phyloP scores from a whole-genome alignment of 2,329 filamentous ascomycete genomes.

The Meredithiella fracta region DNA sequence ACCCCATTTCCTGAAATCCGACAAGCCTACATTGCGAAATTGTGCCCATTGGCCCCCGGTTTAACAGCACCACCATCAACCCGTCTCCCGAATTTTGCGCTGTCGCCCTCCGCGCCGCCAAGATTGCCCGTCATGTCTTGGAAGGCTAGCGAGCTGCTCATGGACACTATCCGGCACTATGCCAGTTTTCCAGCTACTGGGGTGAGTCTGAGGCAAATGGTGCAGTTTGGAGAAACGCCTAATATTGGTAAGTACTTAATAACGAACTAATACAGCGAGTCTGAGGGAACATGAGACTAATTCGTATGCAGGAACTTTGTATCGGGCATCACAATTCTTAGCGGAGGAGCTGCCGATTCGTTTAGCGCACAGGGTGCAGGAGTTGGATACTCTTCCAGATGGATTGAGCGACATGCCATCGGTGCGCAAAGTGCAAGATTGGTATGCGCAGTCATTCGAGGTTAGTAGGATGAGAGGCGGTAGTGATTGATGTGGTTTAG shows the following conservation, averaged over 20 bases:
- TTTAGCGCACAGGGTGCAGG: slow-evolving; percentile 87
- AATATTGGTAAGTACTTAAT: slow-evolving; percentile 53
- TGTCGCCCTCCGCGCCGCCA: background rate
- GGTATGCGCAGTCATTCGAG: slow-evolving; percentile 99
- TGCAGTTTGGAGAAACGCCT: slow-evolving; percentile 90
- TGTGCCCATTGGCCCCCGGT: background rate
- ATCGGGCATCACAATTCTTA: slow-evolving; percentile 93
- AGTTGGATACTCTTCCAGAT: slow-evolving; percentile 81
- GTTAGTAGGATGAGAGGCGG: slow-evolving; percentile 33
- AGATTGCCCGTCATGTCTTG: slow-evolving; percentile 56
- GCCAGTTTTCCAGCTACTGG: slow-evolving; percentile 93
- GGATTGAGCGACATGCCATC: slow-evolving; percentile 96
- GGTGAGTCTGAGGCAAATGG: slow-evolving; percentile 94
- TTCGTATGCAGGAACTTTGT: slow-evolving; percentile 59
- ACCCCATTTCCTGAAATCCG: background rate
- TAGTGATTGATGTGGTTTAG: slow-evolving; percentile 9
- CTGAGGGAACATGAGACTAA: background rate
- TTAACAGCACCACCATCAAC: background rate
- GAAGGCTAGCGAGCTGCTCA: slow-evolving; percentile 78
- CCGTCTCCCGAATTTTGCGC: background rate
- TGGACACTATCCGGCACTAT: slow-evolving; percentile 96
- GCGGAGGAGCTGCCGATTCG: slow-evolving; percentile 96
- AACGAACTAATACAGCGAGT: background rate
- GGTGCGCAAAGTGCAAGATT: slow-evolving; percentile 85
- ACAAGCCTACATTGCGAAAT: background rate